phyloP scores from a whole-genome alignment of 441 rosid species.

The Breynia disticha region DNA sequence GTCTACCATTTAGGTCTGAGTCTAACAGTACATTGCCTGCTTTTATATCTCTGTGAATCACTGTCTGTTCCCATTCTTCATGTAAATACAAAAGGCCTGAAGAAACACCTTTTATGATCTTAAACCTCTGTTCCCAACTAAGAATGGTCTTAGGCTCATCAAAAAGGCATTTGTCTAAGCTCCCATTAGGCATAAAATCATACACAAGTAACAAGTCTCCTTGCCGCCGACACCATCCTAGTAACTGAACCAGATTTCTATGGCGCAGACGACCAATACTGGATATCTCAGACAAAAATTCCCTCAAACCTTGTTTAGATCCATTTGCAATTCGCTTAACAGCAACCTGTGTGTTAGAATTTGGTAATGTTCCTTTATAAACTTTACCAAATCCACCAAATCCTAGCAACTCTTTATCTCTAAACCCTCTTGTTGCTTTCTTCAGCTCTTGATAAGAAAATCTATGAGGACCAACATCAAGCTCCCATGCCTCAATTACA shows the following conservation, averaged over 20 bases:
- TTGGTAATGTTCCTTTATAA: constrained; percentile 57
- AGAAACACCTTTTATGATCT: constrained; percentile 69
- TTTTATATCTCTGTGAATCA: constrained; percentile 80
- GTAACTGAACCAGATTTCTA: constrained; percentile 71
- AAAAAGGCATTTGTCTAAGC: constrained; percentile 74
- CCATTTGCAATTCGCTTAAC: constrained; percentile 69
- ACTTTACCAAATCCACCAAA: constrained; percentile 82
- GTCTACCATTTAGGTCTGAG: constrained; percentile 52
- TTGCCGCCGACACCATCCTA: constrained; percentile 67
- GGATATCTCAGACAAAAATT: constrained; percentile 64
- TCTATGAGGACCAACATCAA: constrained; percentile 72
- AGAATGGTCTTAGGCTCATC: constrained; percentile 45
- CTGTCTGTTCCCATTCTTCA: constrained; percentile 84
- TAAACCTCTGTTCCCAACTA: constrained; percentile 70
- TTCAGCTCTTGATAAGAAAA: constrained; percentile 61
- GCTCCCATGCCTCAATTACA: constrained; percentile 65
- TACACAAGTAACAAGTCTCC: constrained; percentile 65
- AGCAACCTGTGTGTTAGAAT: constrained; percentile 44
- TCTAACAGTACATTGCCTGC: constrained; percentile 76
- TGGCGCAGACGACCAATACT: constrained; percentile 84
- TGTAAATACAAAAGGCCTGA: constrained; percentile 75
- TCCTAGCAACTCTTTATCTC: constrained; percentile 63
- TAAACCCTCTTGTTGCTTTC: constrained; percentile 66
- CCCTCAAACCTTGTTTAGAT: constrained; percentile 72
- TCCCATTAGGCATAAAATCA: constrained; percentile 79